A percentile compares a stretch with the other conserved stretches of the same genome.
Evolutionary conservation across 1,284 basidiomycete species (phyloP).

Genomic region (Sparassis latifolia): DNA sequence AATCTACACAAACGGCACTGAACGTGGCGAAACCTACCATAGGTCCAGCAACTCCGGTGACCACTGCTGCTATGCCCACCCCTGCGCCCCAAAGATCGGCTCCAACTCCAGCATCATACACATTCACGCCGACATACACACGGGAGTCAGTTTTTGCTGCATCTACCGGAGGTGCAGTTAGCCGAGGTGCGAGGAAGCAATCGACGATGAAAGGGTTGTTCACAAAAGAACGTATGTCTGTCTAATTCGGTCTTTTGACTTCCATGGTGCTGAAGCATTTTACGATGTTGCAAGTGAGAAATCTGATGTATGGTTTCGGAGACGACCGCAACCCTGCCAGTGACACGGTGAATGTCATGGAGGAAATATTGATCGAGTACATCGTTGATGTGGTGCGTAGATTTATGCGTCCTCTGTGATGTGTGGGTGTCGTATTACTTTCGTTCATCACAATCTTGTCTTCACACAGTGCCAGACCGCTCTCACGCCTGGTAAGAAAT

Average conservation of each 20-base stretch:
- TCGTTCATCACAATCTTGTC: conserved; percentile 4
- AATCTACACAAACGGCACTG: conserved; percentile 10
- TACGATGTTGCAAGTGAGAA: conserved; percentile 51
- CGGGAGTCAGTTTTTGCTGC: conserved; percentile 42
- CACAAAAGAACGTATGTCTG: conserved; percentile 65
- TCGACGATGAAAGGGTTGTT: conserved; percentile 67
- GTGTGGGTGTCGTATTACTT: conserved; percentile 1
- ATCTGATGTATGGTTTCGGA: conserved; percentile 93
- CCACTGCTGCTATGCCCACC: conserved; percentile 12
- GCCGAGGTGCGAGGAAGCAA: conserved; percentile 48
- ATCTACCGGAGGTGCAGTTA: conserved; percentile 31
- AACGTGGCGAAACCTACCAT: conserved; percentile 7
- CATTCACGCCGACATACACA: conserved; percentile 51
- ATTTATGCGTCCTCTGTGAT: conserved; percentile 2
- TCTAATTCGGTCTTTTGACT: background rate
- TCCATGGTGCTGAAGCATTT: conserved; percentile 6
- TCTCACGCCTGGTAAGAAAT: conserved; percentile 58
- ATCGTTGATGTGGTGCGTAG: conserved; percentile 78
- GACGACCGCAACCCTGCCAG: conserved; percentile 84
- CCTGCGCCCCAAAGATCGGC: conserved; percentile 11
- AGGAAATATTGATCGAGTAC: conserved; percentile 89
- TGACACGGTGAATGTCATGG: conserved; percentile 88
- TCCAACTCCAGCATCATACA: conserved; percentile 17
- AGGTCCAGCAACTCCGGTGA: conserved; percentile 8
- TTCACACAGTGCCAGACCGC: conserved; percentile 63